These are phyloP conservation scores for Pseudocercospora fijiensis DNA, from an alignment of 2,329 filamentous ascomycete species.

Conservation along the genomic window DNA sequence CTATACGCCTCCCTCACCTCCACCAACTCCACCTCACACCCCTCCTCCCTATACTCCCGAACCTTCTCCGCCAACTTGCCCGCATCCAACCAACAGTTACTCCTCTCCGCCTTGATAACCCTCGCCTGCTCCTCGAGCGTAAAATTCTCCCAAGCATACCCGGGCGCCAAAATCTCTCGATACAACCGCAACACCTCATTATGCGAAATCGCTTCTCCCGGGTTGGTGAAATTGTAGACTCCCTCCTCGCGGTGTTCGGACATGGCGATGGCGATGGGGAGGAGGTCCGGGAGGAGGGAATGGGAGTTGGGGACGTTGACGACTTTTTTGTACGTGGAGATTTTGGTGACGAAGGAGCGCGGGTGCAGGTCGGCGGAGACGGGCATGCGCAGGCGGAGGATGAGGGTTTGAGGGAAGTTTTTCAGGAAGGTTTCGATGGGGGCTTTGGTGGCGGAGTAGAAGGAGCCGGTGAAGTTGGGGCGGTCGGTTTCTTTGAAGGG, in stretches of 20 bases:
- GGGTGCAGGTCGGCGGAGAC: slow-evolving; percentile 66
- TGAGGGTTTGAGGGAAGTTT: slow-evolving; percentile 62
- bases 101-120: slow-evolving; percentile 66
- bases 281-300: slow-evolving; percentile 63
- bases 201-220: slow-evolving; percentile 65
- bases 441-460: slow-evolving; percentile 67
- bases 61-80: slow-evolving; percentile 62
- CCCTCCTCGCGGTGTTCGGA: slow-evolving; percentile 62
- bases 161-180: slow-evolving; percentile 61
- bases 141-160: slow-evolving; percentile 65
- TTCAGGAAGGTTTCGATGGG: slow-evolving; percentile 65
- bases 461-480: slow-evolving; percentile 66
- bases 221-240: slow-evolving; percentile 70
- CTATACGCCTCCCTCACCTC: slow-evolving; percentile 64
- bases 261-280: slow-evolving; percentile 61
- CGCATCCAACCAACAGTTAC: slow-evolving; percentile 63
- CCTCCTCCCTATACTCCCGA: slow-evolving; percentile 50
- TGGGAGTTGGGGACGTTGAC: slow-evolving; percentile 69
- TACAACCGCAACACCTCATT: slow-evolving; percentile 66
- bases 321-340: slow-evolving; percentile 62
- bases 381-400: slow-evolving; percentile 68
- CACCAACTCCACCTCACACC: slow-evolving; percentile 52
- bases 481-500: slow-evolving; percentile 62
- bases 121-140: slow-evolving; percentile 64
- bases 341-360: slow-evolving; percentile 69